A percentile compares a stretch with the other conserved stretches of the same genome.
Conservation (phyloP, 495 filamentous ascomycete genomes). For the Neurospora sp. region DNA sequence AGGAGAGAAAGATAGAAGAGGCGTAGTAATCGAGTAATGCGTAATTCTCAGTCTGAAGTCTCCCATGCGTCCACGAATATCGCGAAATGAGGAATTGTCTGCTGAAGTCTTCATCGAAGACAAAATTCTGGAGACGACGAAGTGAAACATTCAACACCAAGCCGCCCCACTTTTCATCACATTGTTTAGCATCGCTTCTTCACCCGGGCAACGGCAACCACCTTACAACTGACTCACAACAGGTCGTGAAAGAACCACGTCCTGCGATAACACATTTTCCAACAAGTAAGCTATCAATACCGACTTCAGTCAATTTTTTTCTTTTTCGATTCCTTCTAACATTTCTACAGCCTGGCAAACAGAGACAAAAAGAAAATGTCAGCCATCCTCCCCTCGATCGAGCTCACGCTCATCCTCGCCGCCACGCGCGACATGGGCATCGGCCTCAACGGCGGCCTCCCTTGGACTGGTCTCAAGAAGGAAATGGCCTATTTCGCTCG, state of each 20-base stretch:
- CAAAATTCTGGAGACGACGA: neutral
- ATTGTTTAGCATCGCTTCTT: neutral
- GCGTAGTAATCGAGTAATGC: neutral
- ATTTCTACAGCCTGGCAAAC: neutral
- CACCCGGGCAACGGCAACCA: neutral
- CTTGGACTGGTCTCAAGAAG: constrained; percentile 76
- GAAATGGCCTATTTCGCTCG: constrained; percentile 95
- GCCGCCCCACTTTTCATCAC: neutral
- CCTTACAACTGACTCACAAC: neutral
- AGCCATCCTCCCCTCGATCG: constrained; percentile 28
- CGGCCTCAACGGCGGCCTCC: constrained; percentile 66
- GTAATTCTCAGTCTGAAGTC: neutral
- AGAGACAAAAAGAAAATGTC: constrained; percentile 1
- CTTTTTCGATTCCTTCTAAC: neutral
- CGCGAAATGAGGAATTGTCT: neutral
- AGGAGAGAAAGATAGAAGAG: neutral
- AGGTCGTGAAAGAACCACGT: neutral
- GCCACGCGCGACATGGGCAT: constrained; percentile 76
- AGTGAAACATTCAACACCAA: neutral
- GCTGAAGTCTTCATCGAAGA: neutral
- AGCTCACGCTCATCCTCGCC: constrained; percentile 67
- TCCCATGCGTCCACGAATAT: neutral
- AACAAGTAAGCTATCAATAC: neutral
- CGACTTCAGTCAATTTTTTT: neutral
- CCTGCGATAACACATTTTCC: neutral